These are phyloP conservation scores for Petunia secreta DNA, from an alignment of 257 asterid species.

Conservation along the genomic window DNA sequence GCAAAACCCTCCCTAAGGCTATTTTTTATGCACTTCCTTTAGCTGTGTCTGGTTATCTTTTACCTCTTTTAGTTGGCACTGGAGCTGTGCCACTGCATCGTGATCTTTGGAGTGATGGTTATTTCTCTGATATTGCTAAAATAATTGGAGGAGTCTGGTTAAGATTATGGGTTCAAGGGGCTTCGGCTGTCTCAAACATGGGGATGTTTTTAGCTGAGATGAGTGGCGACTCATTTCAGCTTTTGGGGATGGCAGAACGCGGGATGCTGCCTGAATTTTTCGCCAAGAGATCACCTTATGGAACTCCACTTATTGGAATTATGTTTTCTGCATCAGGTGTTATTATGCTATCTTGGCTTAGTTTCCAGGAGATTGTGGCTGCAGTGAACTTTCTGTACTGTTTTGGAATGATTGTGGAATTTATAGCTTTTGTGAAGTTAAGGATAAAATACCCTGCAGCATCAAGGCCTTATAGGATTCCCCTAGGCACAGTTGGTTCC, in stretches of 20 bases:
- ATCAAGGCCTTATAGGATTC: conserved; percentile 61
- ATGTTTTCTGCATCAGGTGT: conserved; percentile 66
- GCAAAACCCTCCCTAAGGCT: conserved; percentile 61
- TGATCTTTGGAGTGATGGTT: conserved; percentile 63
- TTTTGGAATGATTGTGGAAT: conserved; percentile 70
- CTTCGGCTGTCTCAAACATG: conserved; percentile 70
- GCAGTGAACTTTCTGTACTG: conserved; percentile 72
- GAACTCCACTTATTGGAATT: conserved; percentile 60
- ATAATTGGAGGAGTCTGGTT: conserved; percentile 70
- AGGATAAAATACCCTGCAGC: conserved; percentile 57
- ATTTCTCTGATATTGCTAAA: conserved; percentile 64
- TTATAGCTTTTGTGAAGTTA: conserved; percentile 62
- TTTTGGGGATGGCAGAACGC: conserved; percentile 72
- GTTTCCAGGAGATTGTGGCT: conserved; percentile 74
- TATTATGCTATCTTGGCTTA: conserved; percentile 66
- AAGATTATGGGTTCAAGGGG: conserved; percentile 69
- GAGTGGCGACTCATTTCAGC: conserved; percentile 77
- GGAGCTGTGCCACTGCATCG: conserved; percentile 62
- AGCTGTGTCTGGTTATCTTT: conserved; percentile 53
- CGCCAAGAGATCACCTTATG: conserved; percentile 53
- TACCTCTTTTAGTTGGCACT: conserved; percentile 66
- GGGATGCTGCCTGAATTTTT: conserved; percentile 67
- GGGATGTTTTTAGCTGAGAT: conserved; percentile 77
- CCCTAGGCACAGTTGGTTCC: conserved; percentile 51
- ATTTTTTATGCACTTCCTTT: conserved; percentile 62